Evolutionary conservation across 805 yeast genomes (phyloP), one percentile per base, ranked within the genome.

Genomic region (Lachancea quebecensis): DNA sequence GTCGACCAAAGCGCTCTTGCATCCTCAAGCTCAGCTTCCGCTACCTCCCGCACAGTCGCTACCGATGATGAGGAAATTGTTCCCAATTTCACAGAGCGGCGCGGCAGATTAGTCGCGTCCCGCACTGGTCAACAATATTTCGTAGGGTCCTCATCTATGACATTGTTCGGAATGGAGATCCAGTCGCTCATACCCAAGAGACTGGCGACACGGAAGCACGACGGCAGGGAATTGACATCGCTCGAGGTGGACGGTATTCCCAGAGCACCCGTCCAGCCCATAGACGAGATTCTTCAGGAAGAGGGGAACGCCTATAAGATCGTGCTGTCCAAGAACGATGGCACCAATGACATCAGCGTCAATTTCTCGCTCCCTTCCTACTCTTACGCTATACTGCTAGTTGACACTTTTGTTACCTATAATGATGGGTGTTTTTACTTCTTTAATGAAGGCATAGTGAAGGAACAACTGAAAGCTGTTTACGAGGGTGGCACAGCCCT

Each of bases 381-480:
- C 51, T 77, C 86, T 2, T 83, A 84, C 60, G 89, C 91, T 6
- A 75, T 82, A 75, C 60, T 82, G 11, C 65, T 85, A 40, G 85
- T 85, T 10, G 91, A 85, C 57, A 81, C 87, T 0, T 85, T 85
- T 53, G 75, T 85, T 43, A 81, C 82, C 42, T 85, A 83, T 60
- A 85, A 85, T 55, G 93, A 84, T 62, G 93, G 90, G 0, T 85
- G 95, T 54, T 85, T 85, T 60, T 85, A 85, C 64, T 85, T 85
- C 56, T 85, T 85, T 67, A 85, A 85, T 58, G 95, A 85, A 60
- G 95, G 95, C 1, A 57, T 83, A 16, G 86, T 83, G 18, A 84
- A 83, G 56, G 77, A 77, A 52, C 81, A 78, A 49, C 60, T 85
- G 43, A 74, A 78, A 66, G 71, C 81, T 49, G 70, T 83, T 17